Percentiles rank a stretch among this genome's conserved stretches.
These are phyloP conservation scores for Mimosa bimucronata DNA, from an alignment of 306 rosid species.

Conservation along the genomic window DNA sequence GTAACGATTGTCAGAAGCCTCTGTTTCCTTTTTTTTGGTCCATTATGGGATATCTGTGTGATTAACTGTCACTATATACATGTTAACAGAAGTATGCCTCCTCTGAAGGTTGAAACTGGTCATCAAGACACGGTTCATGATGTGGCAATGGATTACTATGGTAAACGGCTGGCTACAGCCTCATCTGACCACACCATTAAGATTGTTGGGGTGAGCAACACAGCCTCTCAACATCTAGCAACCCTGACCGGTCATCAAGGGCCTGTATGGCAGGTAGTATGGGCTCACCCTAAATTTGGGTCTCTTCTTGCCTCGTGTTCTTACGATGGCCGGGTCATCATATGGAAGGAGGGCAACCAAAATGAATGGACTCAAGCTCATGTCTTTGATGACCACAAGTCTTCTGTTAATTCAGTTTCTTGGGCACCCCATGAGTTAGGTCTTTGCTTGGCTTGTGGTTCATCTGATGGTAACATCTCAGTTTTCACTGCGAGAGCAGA, in stretches of 20 bases:
- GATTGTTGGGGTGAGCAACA: constrained; percentile 79
- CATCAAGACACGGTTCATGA: constrained; percentile 78
- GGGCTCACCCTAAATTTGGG: constrained; percentile 92
- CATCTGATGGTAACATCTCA: constrained; percentile 86
- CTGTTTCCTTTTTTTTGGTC: background rate
- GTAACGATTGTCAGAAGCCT: background rate
- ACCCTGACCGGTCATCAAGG: constrained; percentile 82
- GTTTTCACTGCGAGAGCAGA: constrained; percentile 75
- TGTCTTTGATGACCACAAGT: constrained; percentile 71
- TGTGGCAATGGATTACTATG: constrained; percentile 85
- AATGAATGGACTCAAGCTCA: constrained; percentile 83
- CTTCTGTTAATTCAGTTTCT: constrained; percentile 78
- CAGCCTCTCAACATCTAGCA: constrained; percentile 75
- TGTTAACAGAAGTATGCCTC: constrained; percentile 62
- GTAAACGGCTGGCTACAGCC: constrained; percentile 82
- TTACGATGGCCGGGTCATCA: constrained; percentile 71
- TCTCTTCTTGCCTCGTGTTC: constrained; percentile 79
- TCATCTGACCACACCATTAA: constrained; percentile 81
- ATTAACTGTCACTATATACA: constrained; percentile 19
- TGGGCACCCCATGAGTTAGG: constrained; percentile 98
- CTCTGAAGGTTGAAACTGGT: constrained; percentile 80
- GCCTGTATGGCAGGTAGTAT: constrained; percentile 78
- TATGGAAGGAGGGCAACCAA: constrained; percentile 89
- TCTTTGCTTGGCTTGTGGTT: constrained; percentile 82
- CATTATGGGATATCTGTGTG: constrained; percentile 15